Evolutionary conservation across 495 filamentous ascomycete species (phyloP).

Genomic region (Melanomma pulvis-pyrius): DNA sequence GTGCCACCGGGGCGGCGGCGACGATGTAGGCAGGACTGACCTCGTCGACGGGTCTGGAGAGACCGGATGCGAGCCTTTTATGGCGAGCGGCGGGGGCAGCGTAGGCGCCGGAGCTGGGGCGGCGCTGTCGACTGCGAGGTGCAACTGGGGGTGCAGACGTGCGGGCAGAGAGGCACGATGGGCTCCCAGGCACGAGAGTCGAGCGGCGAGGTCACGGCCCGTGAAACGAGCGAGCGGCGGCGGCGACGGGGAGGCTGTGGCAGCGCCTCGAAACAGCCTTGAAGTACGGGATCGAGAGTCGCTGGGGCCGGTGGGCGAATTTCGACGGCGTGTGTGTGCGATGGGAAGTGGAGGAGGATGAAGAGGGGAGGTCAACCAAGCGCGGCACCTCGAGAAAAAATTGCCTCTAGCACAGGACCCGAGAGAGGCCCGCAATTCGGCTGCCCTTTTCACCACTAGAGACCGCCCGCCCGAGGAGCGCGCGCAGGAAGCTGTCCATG

Average conservation of each 20-base stretch:
- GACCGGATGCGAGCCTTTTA: neutral
- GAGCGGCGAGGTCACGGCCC: constrained; percentile 5
- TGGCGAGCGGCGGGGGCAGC: neutral
- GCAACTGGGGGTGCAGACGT: neutral
- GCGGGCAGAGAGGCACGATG: constrained; percentile 8
- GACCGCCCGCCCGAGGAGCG: neutral
- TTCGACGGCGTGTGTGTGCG: constrained; percentile 20
- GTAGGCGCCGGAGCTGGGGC: neutral
- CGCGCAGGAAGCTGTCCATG: neutral
- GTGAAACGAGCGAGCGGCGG: constrained; percentile 13
- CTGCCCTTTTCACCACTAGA: constrained; percentile 15
- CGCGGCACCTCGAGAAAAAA: neutral
- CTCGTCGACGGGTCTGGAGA: neutral
- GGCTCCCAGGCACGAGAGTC: constrained; percentile 18
- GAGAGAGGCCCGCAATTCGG: constrained; percentile 22
- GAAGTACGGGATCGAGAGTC: neutral
- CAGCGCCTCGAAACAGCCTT: constrained; percentile 23
- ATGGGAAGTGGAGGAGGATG: neutral
- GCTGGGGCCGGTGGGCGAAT: constrained; percentile 17
- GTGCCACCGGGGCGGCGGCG: neutral
- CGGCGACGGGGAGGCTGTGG: constrained; percentile 8
- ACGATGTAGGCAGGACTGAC: constrained; percentile 10
- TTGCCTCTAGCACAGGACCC: constrained; percentile 10
- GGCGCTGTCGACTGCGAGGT: neutral
- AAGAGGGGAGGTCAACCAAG: neutral